Conservation (phyloP, 2,329 filamentous ascomycete species). For the Xylariaceae sp. region DNA sequence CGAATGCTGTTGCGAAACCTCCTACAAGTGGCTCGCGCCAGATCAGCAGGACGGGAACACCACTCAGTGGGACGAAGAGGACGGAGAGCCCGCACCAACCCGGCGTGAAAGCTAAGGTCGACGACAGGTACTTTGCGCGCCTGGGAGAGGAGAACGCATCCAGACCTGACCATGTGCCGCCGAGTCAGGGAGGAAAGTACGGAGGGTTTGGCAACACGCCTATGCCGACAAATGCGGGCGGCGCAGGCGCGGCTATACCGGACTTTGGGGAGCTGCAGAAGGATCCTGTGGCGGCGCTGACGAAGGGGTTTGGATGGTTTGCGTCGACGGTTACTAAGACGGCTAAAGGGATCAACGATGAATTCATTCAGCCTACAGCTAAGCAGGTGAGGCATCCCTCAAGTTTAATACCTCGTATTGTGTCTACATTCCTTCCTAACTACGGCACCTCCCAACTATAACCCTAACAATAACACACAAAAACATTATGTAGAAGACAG, state of each 20-base stretch:
- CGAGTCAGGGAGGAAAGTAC: slow-evolving; percentile 92
- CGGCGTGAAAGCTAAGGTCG: slow-evolving; percentile 63
- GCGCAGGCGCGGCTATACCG: slow-evolving; percentile 56
- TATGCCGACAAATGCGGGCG: slow-evolving; percentile 53
- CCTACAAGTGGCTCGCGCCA: slow-evolving; percentile 39
- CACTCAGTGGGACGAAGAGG: slow-evolving; percentile 45
- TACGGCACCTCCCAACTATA: no score
- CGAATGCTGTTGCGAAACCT: slow-evolving; percentile 39
- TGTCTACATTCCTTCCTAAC: background rate
- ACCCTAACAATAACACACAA: no score
- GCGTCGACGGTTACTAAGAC: slow-evolving; percentile 85
- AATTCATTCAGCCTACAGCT: slow-evolving; percentile 91
- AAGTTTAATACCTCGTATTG: background rate
- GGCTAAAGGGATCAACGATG: slow-evolving; percentile 88
- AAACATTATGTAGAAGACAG: background rate
- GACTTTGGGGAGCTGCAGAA: slow-evolving; percentile 87
- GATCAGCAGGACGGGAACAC: slow-evolving; percentile 47
- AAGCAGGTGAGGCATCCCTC: slow-evolving; percentile 67
- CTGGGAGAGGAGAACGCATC: slow-evolving; percentile 83
- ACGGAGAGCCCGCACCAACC: slow-evolving; percentile 48
- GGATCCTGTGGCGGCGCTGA: slow-evolving; percentile 86
- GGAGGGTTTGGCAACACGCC: slow-evolving; percentile 85
- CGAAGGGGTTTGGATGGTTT: slow-evolving; percentile 95
- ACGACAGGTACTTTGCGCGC: slow-evolving; percentile 89
- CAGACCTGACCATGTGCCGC: slow-evolving; percentile 75